These are phyloP conservation scores for Malassezia nana DNA, from an alignment of 1,284 basidiomycete species.

Conservation along the genomic window DNA sequence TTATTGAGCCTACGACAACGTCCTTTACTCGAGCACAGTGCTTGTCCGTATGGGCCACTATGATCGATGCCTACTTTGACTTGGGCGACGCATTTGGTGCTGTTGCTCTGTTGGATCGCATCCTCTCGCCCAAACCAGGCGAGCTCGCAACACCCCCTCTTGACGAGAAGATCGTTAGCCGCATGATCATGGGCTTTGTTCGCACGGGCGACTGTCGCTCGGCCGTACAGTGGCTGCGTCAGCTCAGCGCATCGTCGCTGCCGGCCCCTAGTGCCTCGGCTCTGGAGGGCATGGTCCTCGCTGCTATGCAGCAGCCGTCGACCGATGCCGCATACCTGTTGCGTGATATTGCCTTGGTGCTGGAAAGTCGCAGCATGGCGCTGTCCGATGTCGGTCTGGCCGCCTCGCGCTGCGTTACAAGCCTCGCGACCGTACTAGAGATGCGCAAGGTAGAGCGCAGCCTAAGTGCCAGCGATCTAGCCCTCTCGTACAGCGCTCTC, in stretches of 20 bases:
- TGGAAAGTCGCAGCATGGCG: background rate
- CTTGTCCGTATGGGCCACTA: slow-evolving; percentile 60
- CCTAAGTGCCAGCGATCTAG: background rate
- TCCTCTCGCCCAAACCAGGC: slow-evolving; percentile 52
- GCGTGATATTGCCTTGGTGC: background rate
- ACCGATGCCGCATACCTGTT: background rate
- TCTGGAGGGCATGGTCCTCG: slow-evolving; percentile 6
- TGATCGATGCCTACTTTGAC: slow-evolving; percentile 66
- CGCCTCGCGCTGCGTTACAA: slow-evolving; percentile 1
- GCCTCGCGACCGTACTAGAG: background rate
- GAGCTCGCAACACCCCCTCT: slow-evolving; percentile 52
- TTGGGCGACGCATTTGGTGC: slow-evolving; percentile 60
- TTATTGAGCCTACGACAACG: slow-evolving; percentile 38
- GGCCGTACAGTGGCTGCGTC: slow-evolving; percentile 31
- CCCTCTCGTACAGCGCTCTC: background rate
- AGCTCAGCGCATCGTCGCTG: slow-evolving; percentile 16
- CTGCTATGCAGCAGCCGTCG: background rate
- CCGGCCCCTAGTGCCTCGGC: background rate
- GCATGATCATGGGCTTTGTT: slow-evolving; percentile 54
- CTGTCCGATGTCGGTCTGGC: background rate
- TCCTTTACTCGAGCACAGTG: slow-evolving; percentile 19
- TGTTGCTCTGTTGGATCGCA: slow-evolving; percentile 61
- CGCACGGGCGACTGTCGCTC: slow-evolving; percentile 21
- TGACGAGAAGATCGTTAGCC: slow-evolving; percentile 55
- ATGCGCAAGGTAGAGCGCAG: slow-evolving; percentile 1